phyloP scores from a whole-genome alignment of 371 early-diverging fungal species.

The Haplosporangium sp. region DNA sequence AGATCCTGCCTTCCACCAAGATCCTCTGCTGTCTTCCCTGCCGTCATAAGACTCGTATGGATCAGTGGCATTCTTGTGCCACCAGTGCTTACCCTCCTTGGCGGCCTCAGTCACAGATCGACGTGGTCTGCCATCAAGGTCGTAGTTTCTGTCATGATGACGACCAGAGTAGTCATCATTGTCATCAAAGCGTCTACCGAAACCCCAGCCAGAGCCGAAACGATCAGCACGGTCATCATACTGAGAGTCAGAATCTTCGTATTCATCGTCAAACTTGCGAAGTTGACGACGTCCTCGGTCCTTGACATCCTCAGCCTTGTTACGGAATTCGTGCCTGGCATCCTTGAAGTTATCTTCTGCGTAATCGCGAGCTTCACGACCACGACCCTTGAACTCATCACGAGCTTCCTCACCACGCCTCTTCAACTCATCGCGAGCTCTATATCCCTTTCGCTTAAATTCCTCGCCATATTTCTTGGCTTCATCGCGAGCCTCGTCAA shows the following conservation, averaged over 20 bases:
- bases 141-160: neutral
- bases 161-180: slow-evolving; percentile 22
- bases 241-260: slow-evolving; percentile 9
- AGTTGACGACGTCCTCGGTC: slow-evolving; percentile 30
- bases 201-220: slow-evolving; percentile 10
- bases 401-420: slow-evolving; percentile 8
- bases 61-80: slow-evolving; percentile 32
- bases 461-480: neutral
- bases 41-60: slow-evolving; percentile 33
- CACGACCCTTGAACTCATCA: neutral
- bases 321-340: too few species aligned
- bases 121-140: slow-evolving; percentile 1
- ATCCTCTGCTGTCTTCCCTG: neutral
- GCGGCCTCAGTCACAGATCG: slow-evolving; percentile 50
- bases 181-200: slow-evolving; percentile 15
- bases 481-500: slow-evolving; percentile 6
- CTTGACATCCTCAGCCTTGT: slow-evolving; percentile 25
- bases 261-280: slow-evolving; percentile 22
- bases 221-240: slow-evolving; percentile 1
- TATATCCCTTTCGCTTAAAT: too few species aligned
- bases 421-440: too few species aligned
- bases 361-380: slow-evolving; percentile 18
- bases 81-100: slow-evolving; percentile 39
- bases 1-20: slow-evolving; percentile 45
- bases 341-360: slow-evolving; percentile 16